Conservation (phyloP, 148 eudicot genomes). For the Diospyros kaki region DNA sequence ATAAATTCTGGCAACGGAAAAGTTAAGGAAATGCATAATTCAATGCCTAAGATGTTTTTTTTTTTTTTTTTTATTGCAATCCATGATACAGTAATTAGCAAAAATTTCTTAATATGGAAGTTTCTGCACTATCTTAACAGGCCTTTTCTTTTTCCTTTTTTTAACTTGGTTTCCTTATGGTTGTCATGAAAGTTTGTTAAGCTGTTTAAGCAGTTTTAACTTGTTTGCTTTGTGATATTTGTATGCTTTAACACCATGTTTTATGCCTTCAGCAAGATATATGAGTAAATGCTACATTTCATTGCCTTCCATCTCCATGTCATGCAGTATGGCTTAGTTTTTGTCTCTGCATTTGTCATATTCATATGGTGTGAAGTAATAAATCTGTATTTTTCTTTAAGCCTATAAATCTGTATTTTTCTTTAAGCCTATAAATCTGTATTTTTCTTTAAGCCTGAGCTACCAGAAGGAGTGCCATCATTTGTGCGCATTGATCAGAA, state of each 20-base stretch:
- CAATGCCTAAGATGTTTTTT: not conserved
- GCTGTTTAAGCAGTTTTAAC: not conserved
- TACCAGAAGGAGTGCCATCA: conserved; percentile 31
- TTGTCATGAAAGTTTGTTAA: conserved; percentile 1
- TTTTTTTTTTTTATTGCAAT: not conserved
- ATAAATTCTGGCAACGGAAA: no score
- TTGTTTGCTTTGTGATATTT: not conserved
- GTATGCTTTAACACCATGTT: not conserved
- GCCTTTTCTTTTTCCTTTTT: not conserved
- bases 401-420: conserved; percentile 12
- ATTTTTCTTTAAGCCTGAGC: conserved; percentile 24
- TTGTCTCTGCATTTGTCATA: conserved; percentile 6
- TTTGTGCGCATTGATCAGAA: conserved; percentile 35
- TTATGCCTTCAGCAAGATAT: not conserved
- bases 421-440: conserved; percentile 18
- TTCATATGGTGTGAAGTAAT: not conserved
- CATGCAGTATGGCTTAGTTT: not conserved
- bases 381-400: no score
- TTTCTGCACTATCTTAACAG: not conserved
- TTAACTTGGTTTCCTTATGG: not conserved
- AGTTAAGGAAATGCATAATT: not conserved
- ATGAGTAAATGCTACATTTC: not conserved
- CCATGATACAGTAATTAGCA: not conserved
- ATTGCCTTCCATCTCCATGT: not conserved
- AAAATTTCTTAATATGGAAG: not conserved